These are phyloP conservation scores for Aspergillus panamensis DNA, from an alignment of 495 filamentous ascomycete species.

Conservation along the genomic window DNA sequence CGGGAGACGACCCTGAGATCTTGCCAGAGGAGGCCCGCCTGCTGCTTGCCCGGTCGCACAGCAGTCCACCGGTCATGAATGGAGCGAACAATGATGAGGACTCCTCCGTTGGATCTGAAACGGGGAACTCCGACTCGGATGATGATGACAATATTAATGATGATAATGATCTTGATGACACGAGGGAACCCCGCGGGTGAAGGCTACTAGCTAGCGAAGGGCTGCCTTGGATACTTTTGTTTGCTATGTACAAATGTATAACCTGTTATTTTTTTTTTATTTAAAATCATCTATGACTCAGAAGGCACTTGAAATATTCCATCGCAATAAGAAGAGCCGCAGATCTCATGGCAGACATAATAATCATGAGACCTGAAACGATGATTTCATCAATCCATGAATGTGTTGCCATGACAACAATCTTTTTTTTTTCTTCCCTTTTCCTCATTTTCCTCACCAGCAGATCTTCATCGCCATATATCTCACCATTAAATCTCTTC, in stretches of 20 bases:
- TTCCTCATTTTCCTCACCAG: conserved; percentile 13
- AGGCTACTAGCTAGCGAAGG: too few relatives aligned
- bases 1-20: conserved; percentile 17
- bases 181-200: neutral
- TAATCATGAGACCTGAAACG: neutral
- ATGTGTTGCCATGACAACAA: conserved; percentile 46
- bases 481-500: neutral
- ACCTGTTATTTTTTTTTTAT: too few relatives aligned
- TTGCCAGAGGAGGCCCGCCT: conserved; percentile 27
- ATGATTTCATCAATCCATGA: conserved; percentile 3
- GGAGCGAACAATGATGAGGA: conserved; percentile 16
- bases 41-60: conserved; percentile 31
- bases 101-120: conserved; percentile 11
- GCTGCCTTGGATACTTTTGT: too few relatives aligned
- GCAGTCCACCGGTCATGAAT: conserved; percentile 40
- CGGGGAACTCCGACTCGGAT: conserved; percentile 7
- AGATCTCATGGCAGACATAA: too few relatives aligned
- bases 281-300: too few relatives aligned
- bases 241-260: too few relatives aligned
- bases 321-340: too few relatives aligned
- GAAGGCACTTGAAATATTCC: too few relatives aligned
- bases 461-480: conserved; percentile 3
- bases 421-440: conserved; percentile 33
- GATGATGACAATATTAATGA: neutral
- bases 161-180: neutral